Evolutionary conservation across 306 rosid species (phyloP).

Genomic region (Quercus cerris): DNA sequence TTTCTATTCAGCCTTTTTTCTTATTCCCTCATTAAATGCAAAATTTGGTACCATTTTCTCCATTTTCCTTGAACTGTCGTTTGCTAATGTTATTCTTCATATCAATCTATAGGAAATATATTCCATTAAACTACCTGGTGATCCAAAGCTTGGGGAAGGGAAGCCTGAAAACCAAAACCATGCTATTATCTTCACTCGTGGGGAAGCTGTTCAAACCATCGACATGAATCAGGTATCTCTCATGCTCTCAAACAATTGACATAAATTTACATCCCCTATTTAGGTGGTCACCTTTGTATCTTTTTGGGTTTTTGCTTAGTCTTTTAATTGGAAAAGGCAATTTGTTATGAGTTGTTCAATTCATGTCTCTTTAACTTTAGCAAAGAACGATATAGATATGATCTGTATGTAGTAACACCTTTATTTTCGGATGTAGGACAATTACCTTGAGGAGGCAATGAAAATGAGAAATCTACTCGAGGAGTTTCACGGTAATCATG

Average conservation of each 20-base stretch:
- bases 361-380: not conserved
- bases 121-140: constrained; percentile 94
- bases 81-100: not conserved
- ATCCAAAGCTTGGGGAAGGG: constrained; percentile 99
- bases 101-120: constrained; percentile 62
- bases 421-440: constrained; percentile 54
- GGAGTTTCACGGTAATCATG: constrained; percentile 75
- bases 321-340: not conserved
- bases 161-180: constrained; percentile 99
- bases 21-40: not conserved
- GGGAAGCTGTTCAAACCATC: constrained; percentile 95
- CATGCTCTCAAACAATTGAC: not conserved
- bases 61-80: not conserved
- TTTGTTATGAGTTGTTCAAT: not conserved
- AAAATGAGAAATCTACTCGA: constrained; percentile 97
- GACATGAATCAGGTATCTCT: constrained; percentile 92
- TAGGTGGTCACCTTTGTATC: not conserved
- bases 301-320: not conserved
- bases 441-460: constrained; percentile 96
- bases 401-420: not conserved
- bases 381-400: not conserved
- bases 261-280: not conserved
- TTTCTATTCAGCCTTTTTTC: not conserved
- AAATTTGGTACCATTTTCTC: not conserved
- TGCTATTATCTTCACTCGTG: constrained; percentile 94